Conservation (phyloP, 1,139 yeast genomes). For the Zygoascus sp. region DNA sequence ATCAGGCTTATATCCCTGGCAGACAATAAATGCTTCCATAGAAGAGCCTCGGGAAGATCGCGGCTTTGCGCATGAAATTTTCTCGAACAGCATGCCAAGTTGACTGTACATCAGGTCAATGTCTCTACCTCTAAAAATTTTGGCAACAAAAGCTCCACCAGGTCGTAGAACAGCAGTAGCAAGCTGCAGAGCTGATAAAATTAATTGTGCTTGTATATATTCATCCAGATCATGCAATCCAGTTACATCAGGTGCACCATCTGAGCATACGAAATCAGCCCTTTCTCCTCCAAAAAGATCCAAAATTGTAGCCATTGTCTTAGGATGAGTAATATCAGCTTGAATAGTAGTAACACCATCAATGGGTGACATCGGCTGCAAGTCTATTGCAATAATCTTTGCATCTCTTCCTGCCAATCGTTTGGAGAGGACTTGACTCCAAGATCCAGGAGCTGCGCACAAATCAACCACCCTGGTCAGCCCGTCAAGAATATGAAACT, state of each 20-base stretch:
- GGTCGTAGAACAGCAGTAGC: conserved; percentile 83
- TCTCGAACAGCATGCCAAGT: conserved; percentile 74
- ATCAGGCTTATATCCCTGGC: conserved; percentile 75
- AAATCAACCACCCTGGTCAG: conserved; percentile 84
- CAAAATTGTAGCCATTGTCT: conserved; percentile 68
- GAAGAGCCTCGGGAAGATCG: conserved; percentile 92
- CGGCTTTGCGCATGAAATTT: conserved; percentile 92
- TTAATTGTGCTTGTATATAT: conserved; percentile 90
- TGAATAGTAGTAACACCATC: conserved; percentile 83
- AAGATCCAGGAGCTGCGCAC: conserved; percentile 98
- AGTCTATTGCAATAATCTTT: conserved; percentile 86
- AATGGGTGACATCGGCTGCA: conserved; percentile 96
- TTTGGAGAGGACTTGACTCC: conserved; percentile 89
- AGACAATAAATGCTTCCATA: conserved; percentile 87
- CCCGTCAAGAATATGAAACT: conserved; percentile 73
- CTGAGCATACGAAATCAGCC: conserved; percentile 94
- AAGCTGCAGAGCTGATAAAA: conserved; percentile 82
- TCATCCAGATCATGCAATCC: conserved; percentile 96
- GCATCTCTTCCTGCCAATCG: conserved; percentile 36
- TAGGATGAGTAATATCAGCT: conserved; percentile 96
- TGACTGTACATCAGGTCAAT: conserved; percentile 89
- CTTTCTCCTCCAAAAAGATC: conserved; percentile 83
- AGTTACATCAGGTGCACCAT: conserved; percentile 98
- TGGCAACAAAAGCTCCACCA: conserved; percentile 93
- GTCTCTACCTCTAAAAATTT: conserved; percentile 92